Conservation (phyloP, 177 flowering plant species). For the Vitis hybrid region DNA sequence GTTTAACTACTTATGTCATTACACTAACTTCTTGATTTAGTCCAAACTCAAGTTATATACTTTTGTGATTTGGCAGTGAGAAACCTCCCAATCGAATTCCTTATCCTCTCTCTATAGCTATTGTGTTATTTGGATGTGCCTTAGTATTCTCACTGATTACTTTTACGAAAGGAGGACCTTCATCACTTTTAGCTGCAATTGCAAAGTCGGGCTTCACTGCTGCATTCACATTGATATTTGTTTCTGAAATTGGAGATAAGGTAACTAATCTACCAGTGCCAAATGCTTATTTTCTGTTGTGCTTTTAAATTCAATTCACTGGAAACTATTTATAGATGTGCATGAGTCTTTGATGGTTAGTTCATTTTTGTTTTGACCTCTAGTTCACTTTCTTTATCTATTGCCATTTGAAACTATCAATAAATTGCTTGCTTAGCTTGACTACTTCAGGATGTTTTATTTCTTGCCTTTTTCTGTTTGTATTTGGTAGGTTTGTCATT, state of each 20-base stretch:
- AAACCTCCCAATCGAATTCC: constrained; percentile 52
- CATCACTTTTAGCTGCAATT: constrained; percentile 69
- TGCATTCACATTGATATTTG: constrained; percentile 90
- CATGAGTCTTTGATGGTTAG: too few species aligned
- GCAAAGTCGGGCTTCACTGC: constrained; percentile 98
- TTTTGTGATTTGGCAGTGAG: constrained; percentile 49
- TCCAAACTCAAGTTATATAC: constrained; percentile 13
- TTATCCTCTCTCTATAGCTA: constrained; percentile 59
- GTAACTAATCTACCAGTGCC: constrained; percentile 31
- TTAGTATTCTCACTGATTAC: constrained; percentile 59
- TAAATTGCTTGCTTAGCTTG: not conserved
- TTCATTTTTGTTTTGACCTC: not conserved
- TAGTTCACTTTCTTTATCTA: not conserved
- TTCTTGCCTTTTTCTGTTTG: not conserved
- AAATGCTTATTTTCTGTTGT: not conserved
- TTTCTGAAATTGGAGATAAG: constrained; percentile 99
- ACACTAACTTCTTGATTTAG: not conserved
- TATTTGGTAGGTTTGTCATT: not conserved
- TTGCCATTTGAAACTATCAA: not conserved
- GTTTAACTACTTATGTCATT: too few species aligned
- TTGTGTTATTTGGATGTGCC: constrained; percentile 71
- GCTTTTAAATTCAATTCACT: not conserved
- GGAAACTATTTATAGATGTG: too few species aligned
- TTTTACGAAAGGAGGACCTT: constrained; percentile 72
- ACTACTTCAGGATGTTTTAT: not conserved